Base-by-base conservation (phyloP, 306 rosid genomes). In the Quercus variabilis region DNA sequence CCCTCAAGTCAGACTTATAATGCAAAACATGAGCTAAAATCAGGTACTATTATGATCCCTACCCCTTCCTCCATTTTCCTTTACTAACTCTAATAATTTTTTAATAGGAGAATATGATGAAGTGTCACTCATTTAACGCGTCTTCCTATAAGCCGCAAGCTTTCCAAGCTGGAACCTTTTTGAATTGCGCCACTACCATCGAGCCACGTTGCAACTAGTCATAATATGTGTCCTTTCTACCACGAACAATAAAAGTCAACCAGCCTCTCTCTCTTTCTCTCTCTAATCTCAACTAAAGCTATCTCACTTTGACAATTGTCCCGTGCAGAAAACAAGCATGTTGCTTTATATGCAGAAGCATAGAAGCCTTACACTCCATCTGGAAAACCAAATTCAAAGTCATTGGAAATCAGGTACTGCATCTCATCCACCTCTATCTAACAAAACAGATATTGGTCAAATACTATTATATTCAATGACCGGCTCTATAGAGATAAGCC, bases 401-500 rank as follows among this genome's bases (percentile, higher is more conserved):
- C 83, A 78, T 83, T 79, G 90, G 91, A 88, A 89, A 78, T 87
- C 93, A 74, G 92, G 85, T 91, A 82, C 83, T 46, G 69, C 76
- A 64, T 79, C 81, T 78, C 93, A 92, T 89, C 98, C 81, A 91
- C 91, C 56, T 83, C 75, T 80, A 92, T 94, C 98, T 93, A 93
- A 90, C 93, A 82, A 5, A 64, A 74, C 51, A 28, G 60, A 55
- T 72, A 70, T 81, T 75, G 55, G 90, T 88, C 85, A 82, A 88
- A 69, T 81, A 84, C 7, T 88, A 55, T 83, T 79, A 60, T 73
- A 74, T 77, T 41, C 54, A 11, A 0, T 3, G 14, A 12, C 17
- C 5, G 4, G 17, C 0, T 10, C 54, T 4, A 14, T 2, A 25
- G 18, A 62, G 73, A 49, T 74, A 68, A 78, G 31, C 41, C 33